Percentiles rank a stretch among this genome's conserved stretches.
Evolutionary conservation across 2,329 filamentous ascomycete genomes (phyloP).

Genomic region (Fusarium sp.): DNA sequence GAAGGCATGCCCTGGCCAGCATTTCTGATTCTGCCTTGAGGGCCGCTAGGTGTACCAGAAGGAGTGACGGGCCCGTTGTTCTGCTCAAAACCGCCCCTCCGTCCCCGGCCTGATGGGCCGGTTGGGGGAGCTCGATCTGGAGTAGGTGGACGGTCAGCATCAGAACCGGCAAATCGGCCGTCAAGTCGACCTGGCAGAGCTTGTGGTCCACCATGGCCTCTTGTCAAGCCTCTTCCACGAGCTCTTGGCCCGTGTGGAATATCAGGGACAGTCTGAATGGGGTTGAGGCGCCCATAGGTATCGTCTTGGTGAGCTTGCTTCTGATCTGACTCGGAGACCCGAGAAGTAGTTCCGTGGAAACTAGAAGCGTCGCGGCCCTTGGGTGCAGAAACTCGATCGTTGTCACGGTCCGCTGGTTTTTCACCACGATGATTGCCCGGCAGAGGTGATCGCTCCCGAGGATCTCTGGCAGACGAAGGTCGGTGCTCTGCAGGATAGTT

Average conservation of each 20-base stretch:
- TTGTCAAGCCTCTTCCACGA: constrained; percentile 60
- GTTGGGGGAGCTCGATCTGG: constrained; percentile 67
- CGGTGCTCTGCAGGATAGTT: constrained; percentile 55
- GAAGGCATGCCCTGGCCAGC: constrained; percentile 51
- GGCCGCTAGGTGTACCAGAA: constrained; percentile 45
- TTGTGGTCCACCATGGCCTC: constrained; percentile 55
- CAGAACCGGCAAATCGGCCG: constrained; percentile 57
- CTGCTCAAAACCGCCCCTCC: constrained; percentile 61
- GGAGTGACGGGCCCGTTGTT: constrained; percentile 50
- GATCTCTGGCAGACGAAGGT: constrained; percentile 47
- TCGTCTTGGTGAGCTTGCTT: constrained; percentile 69
- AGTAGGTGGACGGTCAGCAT: constrained; percentile 59
- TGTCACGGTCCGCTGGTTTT: constrained; percentile 57
- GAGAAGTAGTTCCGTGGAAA: constrained; percentile 55
- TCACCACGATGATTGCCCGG: constrained; percentile 52
- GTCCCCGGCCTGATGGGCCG: constrained; percentile 64
- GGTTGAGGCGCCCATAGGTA: constrained; percentile 73
- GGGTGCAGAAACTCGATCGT: constrained; percentile 50
- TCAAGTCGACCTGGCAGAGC: constrained; percentile 59
- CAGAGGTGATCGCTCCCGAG: constrained; percentile 52
- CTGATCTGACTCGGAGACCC: constrained; percentile 64
- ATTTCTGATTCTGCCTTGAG: constrained; percentile 60
- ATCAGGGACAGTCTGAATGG: constrained; percentile 61
- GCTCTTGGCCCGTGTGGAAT: constrained; percentile 70
- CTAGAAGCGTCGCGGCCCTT: constrained; percentile 57